Percentiles rank a stretch among this genome's conserved stretches.
These are phyloP conservation scores for Podospora comata DNA, from an alignment of 495 filamentous ascomycete species.

Conservation along the genomic window DNA sequence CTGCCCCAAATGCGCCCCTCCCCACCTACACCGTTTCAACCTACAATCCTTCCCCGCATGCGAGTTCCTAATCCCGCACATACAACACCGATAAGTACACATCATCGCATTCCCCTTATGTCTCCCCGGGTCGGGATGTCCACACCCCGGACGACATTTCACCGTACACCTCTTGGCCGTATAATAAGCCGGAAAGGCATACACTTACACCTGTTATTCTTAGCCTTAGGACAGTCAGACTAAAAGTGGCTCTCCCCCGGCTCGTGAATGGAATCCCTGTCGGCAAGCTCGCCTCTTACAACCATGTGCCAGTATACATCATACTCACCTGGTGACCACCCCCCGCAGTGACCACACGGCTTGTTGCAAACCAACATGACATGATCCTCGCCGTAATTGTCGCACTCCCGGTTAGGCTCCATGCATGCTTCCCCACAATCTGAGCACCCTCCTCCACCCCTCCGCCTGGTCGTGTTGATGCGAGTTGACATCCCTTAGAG, in stretches of 20 bases:
- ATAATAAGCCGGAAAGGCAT: constrained; percentile 37
- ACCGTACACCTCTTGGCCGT: constrained; percentile 30
- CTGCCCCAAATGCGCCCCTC: constrained; percentile 37
- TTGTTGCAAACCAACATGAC: constrained; percentile 21
- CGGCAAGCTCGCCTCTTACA: not conserved
- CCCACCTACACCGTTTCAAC: constrained; percentile 33
- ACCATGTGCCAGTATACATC: not conserved
- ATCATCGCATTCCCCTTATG: constrained; percentile 36
- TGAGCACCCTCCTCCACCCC: too few species aligned
- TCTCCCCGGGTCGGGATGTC: constrained; percentile 21
- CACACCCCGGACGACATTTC: constrained; percentile 34
- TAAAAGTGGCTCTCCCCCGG: constrained; percentile 25
- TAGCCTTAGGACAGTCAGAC: constrained; percentile 29
- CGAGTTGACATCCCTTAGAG: too few species aligned
- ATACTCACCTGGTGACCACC: constrained; percentile 7
- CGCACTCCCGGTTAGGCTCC: constrained; percentile 16
- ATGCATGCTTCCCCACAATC: too few species aligned
- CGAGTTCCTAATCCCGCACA: constrained; percentile 37
- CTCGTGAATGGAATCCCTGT: not conserved
- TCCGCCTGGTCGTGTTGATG: too few species aligned
- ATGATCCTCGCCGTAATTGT: constrained; percentile 36
- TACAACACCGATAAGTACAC: constrained; percentile 39
- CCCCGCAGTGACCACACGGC: constrained; percentile 37
- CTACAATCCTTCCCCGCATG: constrained; percentile 38
- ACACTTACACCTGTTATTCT: constrained; percentile 39